Base-by-base conservation (phyloP, 2,329 filamentous ascomycete species). In the Apiospora rasikravindrae region DNA sequence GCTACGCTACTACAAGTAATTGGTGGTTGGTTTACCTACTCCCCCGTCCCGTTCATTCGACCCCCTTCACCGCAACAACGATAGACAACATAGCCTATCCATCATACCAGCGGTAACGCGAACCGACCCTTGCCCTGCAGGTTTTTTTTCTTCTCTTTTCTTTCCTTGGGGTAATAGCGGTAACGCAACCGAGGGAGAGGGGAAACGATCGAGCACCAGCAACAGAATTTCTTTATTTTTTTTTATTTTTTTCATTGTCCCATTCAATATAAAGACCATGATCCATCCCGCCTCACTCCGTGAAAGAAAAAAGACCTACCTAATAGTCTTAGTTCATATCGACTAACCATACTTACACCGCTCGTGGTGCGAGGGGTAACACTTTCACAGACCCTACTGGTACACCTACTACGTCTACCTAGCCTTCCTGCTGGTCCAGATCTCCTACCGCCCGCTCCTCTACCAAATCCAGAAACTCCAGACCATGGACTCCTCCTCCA, bases 401-500 rank as follows among this genome's bases (percentile, higher is more conserved):
- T 75, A 75, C 51, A 75, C 75, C 14, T 76, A 74, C 69, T 76
- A 76, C 71, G 70, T 73, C 57, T 72, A 75, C 66, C 73, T 74
- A 33, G 74, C 73, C 37, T 76, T 76, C 69, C 67, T 76, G 69
- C 61, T 74, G 49, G 71, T 74, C 51, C 75, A 76, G 72, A 73
- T 76, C 57, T 42, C 74, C 13, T 73, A 76, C 72, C 70, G 75
- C 5, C 73, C 73, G 10, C 68, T 74, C n/a, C 64, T 44, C 4
- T 72, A 53, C 67, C 69, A 73, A n/a, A 67, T n/a, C n/a, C n/a
- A n/a, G n/a, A n/a, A n/a, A n/a, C n/a, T n/a, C n/a, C n/a, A n/a
- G n/a, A n/a, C n/a, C n/a, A n/a, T 74, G 51, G 57, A 64, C 7
- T 40, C n/a, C n/a, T n/a, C n/a, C n/a, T n/a, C 57, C 22, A 64